phyloP scores from a whole-genome alignment of 768 basidiomycete species.

The Rhizopogon vesiculosus region DNA sequence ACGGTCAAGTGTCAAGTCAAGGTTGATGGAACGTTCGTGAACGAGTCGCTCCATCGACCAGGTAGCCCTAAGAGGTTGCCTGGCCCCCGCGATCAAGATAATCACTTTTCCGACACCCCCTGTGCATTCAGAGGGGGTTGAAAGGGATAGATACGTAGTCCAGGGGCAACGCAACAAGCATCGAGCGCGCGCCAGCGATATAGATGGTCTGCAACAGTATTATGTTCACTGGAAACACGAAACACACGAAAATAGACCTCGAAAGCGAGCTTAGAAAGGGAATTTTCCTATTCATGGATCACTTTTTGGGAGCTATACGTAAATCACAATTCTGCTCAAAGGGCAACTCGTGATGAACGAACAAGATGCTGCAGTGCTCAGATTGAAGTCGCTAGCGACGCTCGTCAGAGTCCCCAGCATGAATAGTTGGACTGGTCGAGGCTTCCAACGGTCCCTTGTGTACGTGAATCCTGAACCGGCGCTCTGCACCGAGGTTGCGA shows the following conservation, averaged over 20 bases:
- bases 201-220: conserved; percentile 25
- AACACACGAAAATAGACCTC: conserved; percentile 18
- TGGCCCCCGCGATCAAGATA: neutral
- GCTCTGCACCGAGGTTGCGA: too few relatives aligned
- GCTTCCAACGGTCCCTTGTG: too few relatives aligned
- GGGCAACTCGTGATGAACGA: too few relatives aligned
- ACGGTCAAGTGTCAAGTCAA: too few relatives aligned
- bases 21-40: conserved; percentile 16
- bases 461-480: too few relatives aligned
- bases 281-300: too few relatives aligned
- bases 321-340: too few relatives aligned
- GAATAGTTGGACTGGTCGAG: too few relatives aligned
- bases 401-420: too few relatives aligned
- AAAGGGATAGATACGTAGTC: neutral
- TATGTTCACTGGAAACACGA: conserved; percentile 16
- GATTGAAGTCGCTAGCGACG: too few relatives aligned
- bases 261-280: neutral
- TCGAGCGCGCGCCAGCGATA: conserved; percentile 23
- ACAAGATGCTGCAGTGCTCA: too few relatives aligned
- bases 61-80: neutral
- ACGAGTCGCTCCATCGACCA: neutral
- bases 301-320: too few relatives aligned
- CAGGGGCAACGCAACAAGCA: conserved; percentile 9
- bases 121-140: conserved; percentile 19
- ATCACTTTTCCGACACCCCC: conserved; percentile 16